phyloP scores from a whole-genome alignment of 306 rosid genomes.

The Cotoneaster glaucophyllus region DNA sequence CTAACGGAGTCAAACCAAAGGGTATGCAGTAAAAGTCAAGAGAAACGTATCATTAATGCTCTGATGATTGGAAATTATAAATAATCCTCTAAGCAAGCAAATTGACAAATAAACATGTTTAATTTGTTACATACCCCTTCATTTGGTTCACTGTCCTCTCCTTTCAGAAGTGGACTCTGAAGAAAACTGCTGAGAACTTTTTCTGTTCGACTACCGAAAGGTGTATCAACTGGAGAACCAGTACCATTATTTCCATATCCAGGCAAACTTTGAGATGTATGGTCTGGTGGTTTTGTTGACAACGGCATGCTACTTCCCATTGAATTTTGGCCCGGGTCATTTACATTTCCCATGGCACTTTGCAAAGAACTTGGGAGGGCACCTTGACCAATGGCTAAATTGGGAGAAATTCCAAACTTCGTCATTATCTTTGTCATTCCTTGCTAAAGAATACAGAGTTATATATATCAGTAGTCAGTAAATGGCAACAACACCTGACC shows the following conservation, averaged over 20 bases:
- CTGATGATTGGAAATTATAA: neutral
- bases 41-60: neutral
- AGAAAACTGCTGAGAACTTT: constrained; percentile 65
- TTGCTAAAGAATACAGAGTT: constrained; percentile 41
- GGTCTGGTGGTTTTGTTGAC: constrained; percentile 39
- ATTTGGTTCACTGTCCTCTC: constrained; percentile 37
- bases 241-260: constrained; percentile 38
- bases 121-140: constrained; percentile 45
- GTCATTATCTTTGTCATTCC: constrained; percentile 59
- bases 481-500: constrained; percentile 6
- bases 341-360: constrained; percentile 34
- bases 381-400: constrained; percentile 43
- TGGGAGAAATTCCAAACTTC: constrained; percentile 60
- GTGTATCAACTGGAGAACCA: constrained; percentile 31
- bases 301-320: constrained; percentile 39
- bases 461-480: constrained; percentile 13
- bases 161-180: constrained; percentile 71
- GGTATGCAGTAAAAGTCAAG: neutral
- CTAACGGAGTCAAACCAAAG: neutral
- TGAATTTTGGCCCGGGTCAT: constrained; percentile 32
- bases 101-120: neutral
- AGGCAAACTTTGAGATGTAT: constrained; percentile 29
- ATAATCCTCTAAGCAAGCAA: neutral
- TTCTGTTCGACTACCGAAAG: constrained; percentile 63
- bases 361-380: constrained; percentile 52